phyloP scores from a whole-genome alignment of 1,284 basidiomycete species.

The Pseudozyma thailandica region DNA sequence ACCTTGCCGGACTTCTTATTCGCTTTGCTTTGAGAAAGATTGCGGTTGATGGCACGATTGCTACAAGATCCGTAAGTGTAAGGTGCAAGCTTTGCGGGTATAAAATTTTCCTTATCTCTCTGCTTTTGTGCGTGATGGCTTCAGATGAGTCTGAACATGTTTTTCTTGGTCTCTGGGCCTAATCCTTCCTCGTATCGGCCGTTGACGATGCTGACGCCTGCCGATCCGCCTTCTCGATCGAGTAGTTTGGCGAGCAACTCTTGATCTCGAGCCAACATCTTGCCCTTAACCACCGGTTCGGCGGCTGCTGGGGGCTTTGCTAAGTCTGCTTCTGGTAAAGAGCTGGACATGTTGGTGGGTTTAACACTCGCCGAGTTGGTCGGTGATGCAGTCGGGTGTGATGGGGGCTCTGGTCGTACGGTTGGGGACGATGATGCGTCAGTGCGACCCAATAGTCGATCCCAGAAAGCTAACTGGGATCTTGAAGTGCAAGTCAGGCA shows the following conservation, averaged over 20 bases:
- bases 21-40: too few species aligned
- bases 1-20: too few species aligned
- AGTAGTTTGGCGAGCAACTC: conserved; percentile 45
- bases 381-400: too few species aligned
- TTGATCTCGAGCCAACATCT: conserved; percentile 43
- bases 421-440: too few species aligned
- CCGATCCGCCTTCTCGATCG: conserved; percentile 46
- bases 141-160: conserved; percentile 57
- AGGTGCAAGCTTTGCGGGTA: conserved; percentile 4
- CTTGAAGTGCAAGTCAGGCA: too few species aligned
- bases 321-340: not conserved
- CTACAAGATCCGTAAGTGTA: too few species aligned
- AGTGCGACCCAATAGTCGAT: too few species aligned
- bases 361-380: not conserved
- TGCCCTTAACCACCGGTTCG: conserved; percentile 3
- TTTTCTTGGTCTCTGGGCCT: conserved; percentile 52
- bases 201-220: conserved; percentile 44
- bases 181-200: conserved; percentile 50
- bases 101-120: too few species aligned
- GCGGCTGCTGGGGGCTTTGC: not conserved
- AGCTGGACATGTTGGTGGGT: not conserved
- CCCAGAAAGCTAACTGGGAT: too few species aligned
- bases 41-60: too few species aligned
- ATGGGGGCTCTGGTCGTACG: too few species aligned
- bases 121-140: not conserved